Conservation (phyloP, 2,329 filamentous ascomycete species). For the Pseudogymnoascus pannorum region DNA sequence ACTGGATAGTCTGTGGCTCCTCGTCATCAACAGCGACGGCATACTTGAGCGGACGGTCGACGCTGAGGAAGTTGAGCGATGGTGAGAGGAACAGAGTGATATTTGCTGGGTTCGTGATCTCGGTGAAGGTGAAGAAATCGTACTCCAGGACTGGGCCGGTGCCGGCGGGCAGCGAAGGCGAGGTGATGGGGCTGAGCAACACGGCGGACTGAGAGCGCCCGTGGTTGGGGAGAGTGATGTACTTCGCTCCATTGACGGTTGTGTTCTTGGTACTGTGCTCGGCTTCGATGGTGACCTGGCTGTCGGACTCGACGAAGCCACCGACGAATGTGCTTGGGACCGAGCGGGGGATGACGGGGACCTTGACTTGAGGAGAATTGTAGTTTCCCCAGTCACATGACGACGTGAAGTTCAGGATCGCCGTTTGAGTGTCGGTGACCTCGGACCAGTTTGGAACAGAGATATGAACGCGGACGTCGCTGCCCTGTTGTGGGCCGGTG, state of each 20-base stretch:
- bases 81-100: conserved; percentile 46
- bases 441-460: conserved; percentile 43
- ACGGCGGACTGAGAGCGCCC: conserved; percentile 53
- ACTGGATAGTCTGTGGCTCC: conserved; percentile 30
- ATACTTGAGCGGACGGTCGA: conserved; percentile 43
- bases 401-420: conserved; percentile 47
- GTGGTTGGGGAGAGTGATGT: conserved; percentile 46
- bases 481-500: conserved; percentile 39
- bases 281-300: conserved; percentile 48
- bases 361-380: conserved; percentile 40
- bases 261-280: conserved; percentile 40
- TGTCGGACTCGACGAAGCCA: conserved; percentile 58
- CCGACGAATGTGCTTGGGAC: conserved; percentile 44
- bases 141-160: conserved; percentile 52
- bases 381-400: conserved; percentile 40
- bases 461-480: conserved; percentile 46
- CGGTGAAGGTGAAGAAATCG: conserved; percentile 46
- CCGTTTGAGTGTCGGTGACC: conserved; percentile 34
- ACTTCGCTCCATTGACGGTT: conserved; percentile 33
- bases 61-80: conserved; percentile 45
- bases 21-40: conserved; percentile 38
- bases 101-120: conserved; percentile 33
- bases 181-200: conserved; percentile 45
- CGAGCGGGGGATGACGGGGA: conserved; percentile 45
- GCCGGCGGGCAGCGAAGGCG: conserved; percentile 41